phyloP scores from a whole-genome alignment of 2,329 filamentous ascomycete species.

The Tolypocladium tundrense region DNA sequence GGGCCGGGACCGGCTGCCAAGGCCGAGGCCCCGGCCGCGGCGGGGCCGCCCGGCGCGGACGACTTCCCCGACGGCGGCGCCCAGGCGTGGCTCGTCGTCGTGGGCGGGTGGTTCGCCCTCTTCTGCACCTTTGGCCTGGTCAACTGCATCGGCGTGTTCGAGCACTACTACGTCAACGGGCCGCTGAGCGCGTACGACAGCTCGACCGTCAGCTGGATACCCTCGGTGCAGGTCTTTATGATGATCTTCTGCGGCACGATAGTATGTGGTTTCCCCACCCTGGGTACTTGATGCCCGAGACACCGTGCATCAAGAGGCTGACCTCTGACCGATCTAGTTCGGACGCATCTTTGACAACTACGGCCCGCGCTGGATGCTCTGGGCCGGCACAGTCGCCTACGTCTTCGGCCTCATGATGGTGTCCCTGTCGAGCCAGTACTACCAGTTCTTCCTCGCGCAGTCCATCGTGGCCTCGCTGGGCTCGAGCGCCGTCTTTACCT shows the following conservation, averaged over 20 bases:
- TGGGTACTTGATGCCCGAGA: constrained; percentile 13
- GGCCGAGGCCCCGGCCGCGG: not conserved
- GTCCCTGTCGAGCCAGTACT: constrained; percentile 35
- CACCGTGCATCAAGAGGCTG: not conserved
- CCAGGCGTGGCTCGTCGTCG: constrained; percentile 47
- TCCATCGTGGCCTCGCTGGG: constrained; percentile 30
- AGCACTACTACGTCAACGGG: constrained; percentile 44
- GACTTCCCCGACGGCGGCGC: constrained; percentile 50
- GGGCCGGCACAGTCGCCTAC: constrained; percentile 43
- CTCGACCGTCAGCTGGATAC: constrained; percentile 50
- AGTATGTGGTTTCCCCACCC: constrained; percentile 22
- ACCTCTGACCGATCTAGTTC: constrained; percentile 16
- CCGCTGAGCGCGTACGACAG: constrained; percentile 36
- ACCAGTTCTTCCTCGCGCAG: constrained; percentile 34
- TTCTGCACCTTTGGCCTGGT: constrained; percentile 35
- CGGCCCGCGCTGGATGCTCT: constrained; percentile 48
- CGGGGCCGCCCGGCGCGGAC: constrained; percentile 15
- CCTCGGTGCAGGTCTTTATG: constrained; percentile 40
- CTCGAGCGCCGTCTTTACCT: constrained; percentile 31
- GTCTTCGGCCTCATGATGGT: constrained; percentile 58
- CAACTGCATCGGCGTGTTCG: constrained; percentile 43
- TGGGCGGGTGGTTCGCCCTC: constrained; percentile 31
- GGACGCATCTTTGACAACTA: constrained; percentile 56
- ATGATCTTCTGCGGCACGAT: constrained; percentile 38
- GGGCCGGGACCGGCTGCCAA: not conserved